Percentiles rank a stretch among this genome's conserved stretches.
These are phyloP conservation scores for Microsporum ferrugineum DNA, from an alignment of 2,329 filamentous ascomycete species.

Conservation along the genomic window DNA sequence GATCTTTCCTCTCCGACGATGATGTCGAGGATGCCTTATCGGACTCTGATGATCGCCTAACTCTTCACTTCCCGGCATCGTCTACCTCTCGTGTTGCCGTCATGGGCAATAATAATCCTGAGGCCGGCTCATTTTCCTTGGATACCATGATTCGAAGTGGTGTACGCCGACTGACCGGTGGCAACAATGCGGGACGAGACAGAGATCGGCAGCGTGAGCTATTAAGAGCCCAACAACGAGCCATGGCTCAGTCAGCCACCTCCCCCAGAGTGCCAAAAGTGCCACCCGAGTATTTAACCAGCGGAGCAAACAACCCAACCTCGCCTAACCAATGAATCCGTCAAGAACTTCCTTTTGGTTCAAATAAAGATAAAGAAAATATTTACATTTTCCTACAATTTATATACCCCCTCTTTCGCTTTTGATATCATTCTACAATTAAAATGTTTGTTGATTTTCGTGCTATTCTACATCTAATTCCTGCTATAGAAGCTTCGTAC, in stretches of 20 bases:
- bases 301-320: slow-evolving; percentile 11
- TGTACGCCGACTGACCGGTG: slow-evolving; percentile 38
- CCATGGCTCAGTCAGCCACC: slow-evolving; percentile 23
- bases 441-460: background rate
- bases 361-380: background rate
- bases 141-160: slow-evolving; percentile 37
- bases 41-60: slow-evolving; percentile 61
- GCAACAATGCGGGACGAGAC: slow-evolving; percentile 30
- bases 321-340: background rate
- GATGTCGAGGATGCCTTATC: slow-evolving; percentile 68
- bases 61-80: slow-evolving; percentile 18
- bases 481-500: background rate
- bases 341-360: background rate
- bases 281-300: slow-evolving; percentile 36
- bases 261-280: slow-evolving; percentile 39
- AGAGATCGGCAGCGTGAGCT: slow-evolving; percentile 37
- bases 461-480: background rate
- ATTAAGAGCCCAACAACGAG: slow-evolving; percentile 34
- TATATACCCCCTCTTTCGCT: background rate
- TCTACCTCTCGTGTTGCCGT: slow-evolving; percentile 12
- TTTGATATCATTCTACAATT: background rate
- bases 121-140: slow-evolving; percentile 33
- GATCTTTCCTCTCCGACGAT: slow-evolving; percentile 62
- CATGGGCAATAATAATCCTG: slow-evolving; percentile 16
- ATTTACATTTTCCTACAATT: background rate